phyloP scores from a whole-genome alignment of 495 filamentous ascomycete species.

The Xylaria intraflava region DNA sequence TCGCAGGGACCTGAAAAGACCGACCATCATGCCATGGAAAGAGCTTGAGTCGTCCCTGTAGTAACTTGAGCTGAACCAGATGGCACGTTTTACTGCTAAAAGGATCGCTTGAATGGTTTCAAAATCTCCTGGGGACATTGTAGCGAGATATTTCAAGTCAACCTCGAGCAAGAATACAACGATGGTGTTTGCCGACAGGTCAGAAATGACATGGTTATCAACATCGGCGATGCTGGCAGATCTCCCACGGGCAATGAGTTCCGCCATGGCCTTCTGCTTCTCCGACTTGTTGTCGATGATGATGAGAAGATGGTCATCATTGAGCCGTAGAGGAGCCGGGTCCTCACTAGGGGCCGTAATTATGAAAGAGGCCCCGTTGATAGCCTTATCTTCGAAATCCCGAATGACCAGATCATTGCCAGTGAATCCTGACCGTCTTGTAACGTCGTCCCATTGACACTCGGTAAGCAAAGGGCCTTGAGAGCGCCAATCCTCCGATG shows the following conservation, averaged over 20 bases:
- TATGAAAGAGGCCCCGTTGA: slow-evolving; percentile 40
- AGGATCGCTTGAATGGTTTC: slow-evolving; percentile 30
- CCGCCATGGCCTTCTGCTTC: too few relatives aligned
- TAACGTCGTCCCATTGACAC: slow-evolving; percentile 33
- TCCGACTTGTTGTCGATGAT: too few relatives aligned
- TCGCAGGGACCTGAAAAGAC: too few relatives aligned
- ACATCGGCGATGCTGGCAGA: not conserved
- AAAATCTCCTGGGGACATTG: slow-evolving; percentile 27
- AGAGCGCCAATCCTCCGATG: slow-evolving; percentile 24
- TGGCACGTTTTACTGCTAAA: slow-evolving; percentile 17
- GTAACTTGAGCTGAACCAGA: slow-evolving; percentile 25
- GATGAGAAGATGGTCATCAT: too few relatives aligned
- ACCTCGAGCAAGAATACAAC: slow-evolving; percentile 43
- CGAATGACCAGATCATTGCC: slow-evolving; percentile 34
- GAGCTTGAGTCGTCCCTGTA: slow-evolving; percentile 18
- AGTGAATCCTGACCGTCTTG: slow-evolving; percentile 37
- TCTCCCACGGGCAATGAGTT: too few relatives aligned
- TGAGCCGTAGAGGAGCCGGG: too few relatives aligned
- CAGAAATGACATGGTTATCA: slow-evolving; percentile 2
- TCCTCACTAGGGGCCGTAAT: slow-evolving; percentile 24
- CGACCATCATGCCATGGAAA: slow-evolving; percentile 11
- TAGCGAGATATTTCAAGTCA: slow-evolving; percentile 36
- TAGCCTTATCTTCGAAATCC: slow-evolving; percentile 14
- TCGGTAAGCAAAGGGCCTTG: slow-evolving; percentile 29
- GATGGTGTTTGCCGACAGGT: not conserved